Conservation (phyloP, 1,139 yeast species). For the Yamadazyma dushanensis region DNA sequence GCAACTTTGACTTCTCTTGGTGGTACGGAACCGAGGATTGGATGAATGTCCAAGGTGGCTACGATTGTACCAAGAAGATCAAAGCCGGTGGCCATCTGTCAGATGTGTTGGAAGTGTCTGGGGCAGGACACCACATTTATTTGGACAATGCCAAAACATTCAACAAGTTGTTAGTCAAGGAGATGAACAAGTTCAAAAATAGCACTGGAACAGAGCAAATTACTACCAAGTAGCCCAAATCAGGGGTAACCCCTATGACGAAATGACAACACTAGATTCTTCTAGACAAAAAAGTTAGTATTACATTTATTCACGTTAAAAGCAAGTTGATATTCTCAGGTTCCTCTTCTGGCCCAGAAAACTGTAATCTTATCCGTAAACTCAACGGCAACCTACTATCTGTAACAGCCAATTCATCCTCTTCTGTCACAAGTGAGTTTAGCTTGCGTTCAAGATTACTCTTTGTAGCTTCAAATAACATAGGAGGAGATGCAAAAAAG, state of each 20-base stretch:
- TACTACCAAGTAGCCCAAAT: background rate
- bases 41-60: slow-evolving; percentile 69
- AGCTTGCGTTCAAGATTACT: slow-evolving; percentile 43
- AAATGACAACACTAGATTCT: background rate
- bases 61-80: slow-evolving; percentile 37
- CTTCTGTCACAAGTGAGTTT: slow-evolving; percentile 36
- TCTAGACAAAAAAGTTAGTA: background rate
- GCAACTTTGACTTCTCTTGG: slow-evolving; percentile 61
- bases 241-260: background rate
- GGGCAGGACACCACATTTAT: slow-evolving; percentile 73
- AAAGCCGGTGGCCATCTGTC: slow-evolving; percentile 23
- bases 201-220: background rate
- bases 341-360: slow-evolving; percentile 23
- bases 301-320: slow-evolving; percentile 5
- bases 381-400: slow-evolving; percentile 57
- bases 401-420: slow-evolving; percentile 57
- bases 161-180: slow-evolving; percentile 45
- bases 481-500: slow-evolving; percentile 54
- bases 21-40: slow-evolving; percentile 75
- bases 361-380: slow-evolving; percentile 25
- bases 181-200: slow-evolving; percentile 22
- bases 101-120: slow-evolving; percentile 45
- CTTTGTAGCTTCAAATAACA: slow-evolving; percentile 49
- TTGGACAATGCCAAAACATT: slow-evolving; percentile 57
- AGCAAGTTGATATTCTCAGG: slow-evolving; percentile 18